A percentile compares a stretch with the other conserved stretches of the same genome.
These are phyloP conservation scores for Coemansia sp. DNA, from an alignment of 371 early-diverging fungal species.

Conservation along the genomic window DNA sequence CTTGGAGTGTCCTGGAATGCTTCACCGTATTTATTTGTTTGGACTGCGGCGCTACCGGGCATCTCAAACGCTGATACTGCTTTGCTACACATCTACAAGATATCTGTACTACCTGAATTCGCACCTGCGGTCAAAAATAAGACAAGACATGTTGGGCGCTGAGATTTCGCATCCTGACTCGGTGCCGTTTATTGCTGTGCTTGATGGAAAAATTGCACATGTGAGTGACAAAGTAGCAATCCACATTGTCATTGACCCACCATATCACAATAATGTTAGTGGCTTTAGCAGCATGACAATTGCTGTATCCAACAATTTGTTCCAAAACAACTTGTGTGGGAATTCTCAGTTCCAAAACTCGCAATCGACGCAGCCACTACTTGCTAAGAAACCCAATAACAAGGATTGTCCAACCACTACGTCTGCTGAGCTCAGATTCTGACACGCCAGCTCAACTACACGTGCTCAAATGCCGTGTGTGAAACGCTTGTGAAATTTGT, in stretches of 20 bases:
- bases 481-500: no score
- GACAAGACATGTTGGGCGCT: neutral
- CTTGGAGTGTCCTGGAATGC: no score
- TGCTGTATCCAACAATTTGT: neutral
- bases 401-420: neutral
- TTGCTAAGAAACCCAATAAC: neutral
- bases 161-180: no score
- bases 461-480: no score
- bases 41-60: neutral
- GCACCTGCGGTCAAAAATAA: neutral
- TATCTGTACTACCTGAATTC: neutral
- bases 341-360: neutral
- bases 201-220: neutral
- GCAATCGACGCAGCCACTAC: neutral
- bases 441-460: neutral
- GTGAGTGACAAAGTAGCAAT: neutral
- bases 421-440: neutral
- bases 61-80: neutral
- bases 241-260: neutral
- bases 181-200: neutral
- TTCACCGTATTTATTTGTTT: neutral
- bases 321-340: neutral
- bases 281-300: no score
- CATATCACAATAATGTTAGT: no score
- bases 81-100: neutral